Conservation (phyloP, 2,329 filamentous ascomycete genomes). For the Neobulgaria alba region DNA sequence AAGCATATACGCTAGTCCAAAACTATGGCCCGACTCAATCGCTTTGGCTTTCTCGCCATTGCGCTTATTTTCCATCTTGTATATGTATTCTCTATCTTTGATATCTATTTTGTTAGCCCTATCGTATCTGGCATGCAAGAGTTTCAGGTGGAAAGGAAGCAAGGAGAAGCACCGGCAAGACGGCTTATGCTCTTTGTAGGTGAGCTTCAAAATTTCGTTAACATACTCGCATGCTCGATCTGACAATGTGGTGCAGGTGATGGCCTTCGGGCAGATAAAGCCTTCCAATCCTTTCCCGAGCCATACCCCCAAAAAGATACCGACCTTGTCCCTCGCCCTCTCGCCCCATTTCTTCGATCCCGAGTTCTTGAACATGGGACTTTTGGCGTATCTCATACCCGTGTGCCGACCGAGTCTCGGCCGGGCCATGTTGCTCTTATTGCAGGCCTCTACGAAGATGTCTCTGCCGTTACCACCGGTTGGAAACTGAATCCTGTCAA, state of each 20-base stretch:
- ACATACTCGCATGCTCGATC: background rate
- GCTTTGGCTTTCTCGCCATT: constrained; percentile 77
- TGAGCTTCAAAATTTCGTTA: constrained; percentile 31
- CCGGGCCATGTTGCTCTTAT: constrained; percentile 96
- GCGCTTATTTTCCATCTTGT: constrained; percentile 88
- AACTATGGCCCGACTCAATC: constrained; percentile 48
- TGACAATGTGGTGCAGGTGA: constrained; percentile 48
- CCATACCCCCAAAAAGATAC: constrained; percentile 62
- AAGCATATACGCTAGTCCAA: constrained; percentile 1
- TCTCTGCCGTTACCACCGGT: constrained; percentile 91
- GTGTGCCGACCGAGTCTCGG: constrained; percentile 91
- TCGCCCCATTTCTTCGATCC: constrained; percentile 87
- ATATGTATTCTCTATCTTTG: constrained; percentile 94
- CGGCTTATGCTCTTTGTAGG: constrained; percentile 90
- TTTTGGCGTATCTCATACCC: constrained; percentile 94
- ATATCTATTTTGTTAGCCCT: constrained; percentile 97
- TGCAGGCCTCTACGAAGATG: constrained; percentile 93
- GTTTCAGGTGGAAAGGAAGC: constrained; percentile 58
- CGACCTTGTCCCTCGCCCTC: constrained; percentile 63
- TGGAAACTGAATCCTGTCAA: constrained; percentile 99
- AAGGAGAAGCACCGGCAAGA: constrained; percentile 68
- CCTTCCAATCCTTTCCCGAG: constrained; percentile 87
- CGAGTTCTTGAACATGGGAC: constrained; percentile 83
- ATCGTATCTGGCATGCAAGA: constrained; percentile 93
- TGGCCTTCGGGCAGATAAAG: constrained; percentile 92